A percentile compares a stretch with the other conserved stretches of the same genome.
Evolutionary conservation across 2,329 filamentous ascomycete genomes (phyloP).

Genomic region (Lasiodiplodia citricola): DNA sequence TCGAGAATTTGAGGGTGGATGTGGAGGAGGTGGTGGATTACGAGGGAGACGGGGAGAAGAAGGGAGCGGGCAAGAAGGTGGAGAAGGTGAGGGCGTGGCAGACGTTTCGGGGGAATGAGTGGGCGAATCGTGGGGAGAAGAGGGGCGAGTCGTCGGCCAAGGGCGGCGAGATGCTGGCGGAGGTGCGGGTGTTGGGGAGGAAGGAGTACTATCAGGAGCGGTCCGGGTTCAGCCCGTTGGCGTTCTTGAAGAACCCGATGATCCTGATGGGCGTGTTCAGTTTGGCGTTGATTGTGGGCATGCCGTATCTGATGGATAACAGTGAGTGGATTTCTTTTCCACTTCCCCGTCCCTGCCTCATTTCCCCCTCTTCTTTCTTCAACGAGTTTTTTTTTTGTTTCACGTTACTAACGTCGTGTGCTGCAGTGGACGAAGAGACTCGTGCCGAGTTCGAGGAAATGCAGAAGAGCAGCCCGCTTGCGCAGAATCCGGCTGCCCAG

Average conservation of each 20-base stretch:
- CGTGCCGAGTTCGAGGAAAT: slow-evolving; percentile 90
- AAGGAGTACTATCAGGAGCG: slow-evolving; percentile 82
- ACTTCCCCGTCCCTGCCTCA: neutral
- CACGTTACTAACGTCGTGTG: neutral
- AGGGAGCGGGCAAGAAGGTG: slow-evolving; percentile 27
- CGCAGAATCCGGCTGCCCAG: slow-evolving; percentile 54
- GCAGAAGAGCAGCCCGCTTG: slow-evolving; percentile 76
- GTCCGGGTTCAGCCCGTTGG: slow-evolving; percentile 68
- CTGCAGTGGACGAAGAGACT: slow-evolving; percentile 92
- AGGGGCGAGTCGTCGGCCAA: slow-evolving; percentile 45
- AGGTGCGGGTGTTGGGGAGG: slow-evolving; percentile 64
- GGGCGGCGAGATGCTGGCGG: slow-evolving; percentile 46
- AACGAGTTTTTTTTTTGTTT: neutral
- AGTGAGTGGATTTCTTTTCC: slow-evolving; percentile 61
- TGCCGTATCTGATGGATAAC: slow-evolving; percentile 95
- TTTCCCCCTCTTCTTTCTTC: neutral
- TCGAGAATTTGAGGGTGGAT: slow-evolving; percentile 82
- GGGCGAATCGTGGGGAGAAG: slow-evolving; percentile 80
- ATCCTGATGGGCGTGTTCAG: slow-evolving; percentile 88
- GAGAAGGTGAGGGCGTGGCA: slow-evolving; percentile 72
- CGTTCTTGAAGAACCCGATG: slow-evolving; percentile 92
- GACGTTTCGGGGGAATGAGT: slow-evolving; percentile 87
- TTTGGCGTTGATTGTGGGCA: slow-evolving; percentile 82
- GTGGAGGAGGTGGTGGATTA: slow-evolving; percentile 51
- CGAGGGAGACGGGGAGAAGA: slow-evolving; percentile 30